Evolutionary conservation across 768 basidiomycete genomes (phyloP).

Genomic region (Boletellus ananas): DNA sequence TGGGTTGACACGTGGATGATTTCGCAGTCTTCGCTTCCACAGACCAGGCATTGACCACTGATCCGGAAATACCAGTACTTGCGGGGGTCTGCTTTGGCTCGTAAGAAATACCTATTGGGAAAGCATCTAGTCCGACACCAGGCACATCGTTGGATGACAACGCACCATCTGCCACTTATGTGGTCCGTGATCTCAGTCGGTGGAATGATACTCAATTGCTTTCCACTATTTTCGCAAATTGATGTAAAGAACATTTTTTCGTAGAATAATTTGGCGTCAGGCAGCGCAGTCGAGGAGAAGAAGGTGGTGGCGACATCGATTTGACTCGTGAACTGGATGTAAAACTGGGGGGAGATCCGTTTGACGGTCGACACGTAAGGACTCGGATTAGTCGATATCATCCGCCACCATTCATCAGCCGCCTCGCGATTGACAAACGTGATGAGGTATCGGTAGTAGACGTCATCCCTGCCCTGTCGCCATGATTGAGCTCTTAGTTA

Average conservation of each 20-base stretch:
- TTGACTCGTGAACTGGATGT: neutral
- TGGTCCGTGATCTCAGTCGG: neutral
- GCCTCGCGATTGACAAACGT: constrained; percentile 20
- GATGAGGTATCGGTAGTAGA: constrained; percentile 8
- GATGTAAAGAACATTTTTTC: constrained; percentile 1
- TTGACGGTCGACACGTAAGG: neutral
- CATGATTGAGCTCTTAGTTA: neutral
- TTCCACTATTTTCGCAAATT: neutral
- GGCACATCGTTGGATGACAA: neutral
- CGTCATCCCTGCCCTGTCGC: neutral
- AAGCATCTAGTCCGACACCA: neutral
- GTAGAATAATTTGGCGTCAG: neutral
- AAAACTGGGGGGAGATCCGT: constrained; percentile 2
- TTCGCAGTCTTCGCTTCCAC: neutral
- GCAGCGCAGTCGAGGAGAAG: neutral
- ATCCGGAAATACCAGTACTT: constrained; percentile 2
- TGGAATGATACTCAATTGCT: neutral
- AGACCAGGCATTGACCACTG: neutral
- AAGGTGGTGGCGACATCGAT: neutral
- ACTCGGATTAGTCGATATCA: constrained; percentile 12
- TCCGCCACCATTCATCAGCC: constrained; percentile 28
- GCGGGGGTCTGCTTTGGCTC: neutral
- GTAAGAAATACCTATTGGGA: neutral
- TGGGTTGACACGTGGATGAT: constrained; percentile 3
- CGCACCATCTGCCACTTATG: constrained; percentile 1